Base-by-base conservation (phyloP, 345 rosid species). In the Sapria himalayana region DNA sequence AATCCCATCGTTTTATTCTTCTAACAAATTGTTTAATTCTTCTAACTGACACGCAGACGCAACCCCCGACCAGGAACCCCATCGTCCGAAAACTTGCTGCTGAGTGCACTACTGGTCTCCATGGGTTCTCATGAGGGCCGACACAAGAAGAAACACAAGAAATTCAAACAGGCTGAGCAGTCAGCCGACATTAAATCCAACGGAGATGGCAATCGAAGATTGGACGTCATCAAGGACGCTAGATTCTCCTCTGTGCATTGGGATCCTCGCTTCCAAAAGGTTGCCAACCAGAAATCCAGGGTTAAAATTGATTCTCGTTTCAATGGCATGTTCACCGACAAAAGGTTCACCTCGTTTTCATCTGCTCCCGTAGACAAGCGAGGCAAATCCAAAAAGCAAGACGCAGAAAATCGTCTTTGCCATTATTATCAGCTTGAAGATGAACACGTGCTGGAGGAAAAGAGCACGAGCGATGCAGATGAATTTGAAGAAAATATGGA, bases 201-300 rank as follows among this genome's bases (percentile, higher is more conserved):
- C 37, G 19, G 5, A 19, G 17, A 5, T 10, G n/a, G 22, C 13
- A 47, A n/a, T 11, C 63, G 42, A 34, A 37, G 42, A 14, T 17
- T 23, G 10, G 52, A 13, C 18, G 51, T 74, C 48, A 65, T 81
- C 15, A 42, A 51, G 11, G 98, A 89, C 34, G 52, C 76, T 16
- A 62, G 98, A 54, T 89, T 82, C 48, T 57, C 78, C 9, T 55
- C 66, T 22, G 64, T 70, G 18, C 85, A 74, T 57, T 62, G 71
- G 8, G 98, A 79, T 57, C 98, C 94, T 25, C 59, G 86, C 52
- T 89, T 89, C 56, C 91, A 73, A 69, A 79, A 51, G n/a, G 62
- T 64, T 13, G 75, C 79, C 3, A 69, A 55, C 66, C 76, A 65
- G 25, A 67, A 74, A 10, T 32, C 73, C 1, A 89, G 79, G 60